phyloP scores from a whole-genome alignment of 2,329 filamentous ascomycete species.

The Paecilomyces dactylethromorphus region DNA sequence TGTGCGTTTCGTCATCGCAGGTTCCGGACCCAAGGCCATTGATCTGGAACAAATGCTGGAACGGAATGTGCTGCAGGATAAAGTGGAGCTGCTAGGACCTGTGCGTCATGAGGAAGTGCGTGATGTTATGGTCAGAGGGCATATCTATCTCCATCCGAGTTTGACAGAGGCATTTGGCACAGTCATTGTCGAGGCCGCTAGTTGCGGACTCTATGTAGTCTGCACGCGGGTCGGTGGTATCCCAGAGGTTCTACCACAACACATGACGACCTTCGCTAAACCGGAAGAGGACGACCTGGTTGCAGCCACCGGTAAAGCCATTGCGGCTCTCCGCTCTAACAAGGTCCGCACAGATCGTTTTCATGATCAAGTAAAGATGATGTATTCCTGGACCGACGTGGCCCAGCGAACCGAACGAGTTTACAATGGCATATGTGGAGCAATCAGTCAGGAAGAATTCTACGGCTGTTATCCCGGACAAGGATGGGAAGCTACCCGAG shows the following conservation, averaged over 20 bases:
- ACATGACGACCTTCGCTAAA: conserved; percentile 97
- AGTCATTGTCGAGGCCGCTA: conserved; percentile 94
- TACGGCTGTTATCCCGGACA: conserved; percentile 71
- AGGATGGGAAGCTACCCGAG: conserved; percentile 64
- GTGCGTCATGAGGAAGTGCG: conserved; percentile 94
- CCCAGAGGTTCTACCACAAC: conserved; percentile 85
- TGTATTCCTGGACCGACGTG: conserved; percentile 98
- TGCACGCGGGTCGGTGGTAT: conserved; percentile 96
- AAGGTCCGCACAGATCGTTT: conserved; percentile 88
- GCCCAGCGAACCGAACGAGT: conserved; percentile 89
- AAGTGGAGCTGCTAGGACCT: conserved; percentile 84
- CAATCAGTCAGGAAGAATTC: conserved; percentile 79
- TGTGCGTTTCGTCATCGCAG: conserved; percentile 93
- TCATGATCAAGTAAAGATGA: conserved; percentile 93
- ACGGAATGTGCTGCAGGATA: conserved; percentile 85
- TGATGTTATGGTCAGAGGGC: conserved; percentile 93
- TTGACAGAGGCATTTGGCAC: conserved; percentile 96
- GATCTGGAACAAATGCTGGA: conserved; percentile 98
- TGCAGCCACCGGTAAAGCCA: conserved; percentile 79
- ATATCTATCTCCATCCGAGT: conserved; percentile 93
- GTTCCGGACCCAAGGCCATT: conserved; percentile 92
- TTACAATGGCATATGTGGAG: conserved; percentile 85
- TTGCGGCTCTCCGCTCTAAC: conserved; percentile 75
- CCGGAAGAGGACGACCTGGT: conserved; percentile 96
- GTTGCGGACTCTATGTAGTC: conserved; percentile 91